These are phyloP conservation scores for Fusarium praegraminearum DNA, from an alignment of 2,329 filamentous ascomycete species.

Conservation along the genomic window DNA sequence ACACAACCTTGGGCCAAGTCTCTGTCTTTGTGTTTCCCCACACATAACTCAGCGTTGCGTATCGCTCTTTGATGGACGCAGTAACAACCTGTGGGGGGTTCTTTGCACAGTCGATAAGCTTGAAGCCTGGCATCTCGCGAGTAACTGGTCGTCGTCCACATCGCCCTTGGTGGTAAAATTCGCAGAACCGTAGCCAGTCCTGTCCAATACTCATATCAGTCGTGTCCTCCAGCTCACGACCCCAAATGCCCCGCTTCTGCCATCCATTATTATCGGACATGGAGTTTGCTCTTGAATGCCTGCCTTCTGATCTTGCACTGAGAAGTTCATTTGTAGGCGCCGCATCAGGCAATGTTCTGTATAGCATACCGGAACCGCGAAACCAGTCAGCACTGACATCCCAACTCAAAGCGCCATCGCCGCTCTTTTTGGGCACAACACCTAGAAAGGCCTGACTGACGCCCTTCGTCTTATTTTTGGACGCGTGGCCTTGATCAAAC, in stretches of 20 bases:
- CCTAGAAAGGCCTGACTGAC: conserved; percentile 50
- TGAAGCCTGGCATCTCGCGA: conserved; percentile 49
- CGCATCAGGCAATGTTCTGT: conserved; percentile 48
- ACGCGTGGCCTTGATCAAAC: conserved; percentile 50
- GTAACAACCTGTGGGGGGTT: conserved; percentile 50
- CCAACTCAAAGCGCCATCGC: conserved; percentile 47
- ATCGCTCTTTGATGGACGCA: conserved; percentile 48
- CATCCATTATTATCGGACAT: conserved; percentile 42
- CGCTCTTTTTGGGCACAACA: conserved; percentile 51
- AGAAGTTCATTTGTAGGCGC: conserved; percentile 41
- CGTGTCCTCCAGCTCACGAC: conserved; percentile 48
- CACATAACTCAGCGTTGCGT: conserved; percentile 54
- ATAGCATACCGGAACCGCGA: conserved; percentile 51
- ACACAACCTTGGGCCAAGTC: conserved; percentile 50
- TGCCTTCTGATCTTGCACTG: conserved; percentile 38
- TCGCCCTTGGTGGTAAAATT: conserved; percentile 51
- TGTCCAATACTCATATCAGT: conserved; percentile 50
- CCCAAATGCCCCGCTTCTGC: conserved; percentile 52
- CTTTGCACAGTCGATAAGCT: conserved; percentile 51
- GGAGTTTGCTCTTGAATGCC: conserved; percentile 37
- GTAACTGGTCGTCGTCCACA: conserved; percentile 47
- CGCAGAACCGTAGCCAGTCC: conserved; percentile 53
- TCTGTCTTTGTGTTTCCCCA: conserved; percentile 47
- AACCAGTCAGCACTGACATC: conserved; percentile 52
- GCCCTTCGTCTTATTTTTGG: conserved; percentile 47